Evolutionary conservation across 306 rosid genomes (phyloP).

Genomic region (Morella rubra): DNA sequence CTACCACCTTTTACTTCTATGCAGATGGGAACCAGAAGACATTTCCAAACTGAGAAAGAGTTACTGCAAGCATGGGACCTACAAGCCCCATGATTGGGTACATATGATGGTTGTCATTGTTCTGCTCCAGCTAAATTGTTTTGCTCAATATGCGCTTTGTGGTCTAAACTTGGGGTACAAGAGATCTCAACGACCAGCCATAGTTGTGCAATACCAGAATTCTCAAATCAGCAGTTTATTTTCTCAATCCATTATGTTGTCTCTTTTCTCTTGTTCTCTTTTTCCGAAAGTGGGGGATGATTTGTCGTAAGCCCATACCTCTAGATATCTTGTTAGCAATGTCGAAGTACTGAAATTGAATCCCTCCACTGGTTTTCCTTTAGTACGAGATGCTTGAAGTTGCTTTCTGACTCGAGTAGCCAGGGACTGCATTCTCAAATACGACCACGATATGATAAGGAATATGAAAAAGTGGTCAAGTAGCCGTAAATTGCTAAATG

Average conservation of each 20-base stretch:
- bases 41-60: constrained; percentile 58
- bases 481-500: neutral
- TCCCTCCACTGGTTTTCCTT: constrained; percentile 70
- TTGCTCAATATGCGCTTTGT: constrained; percentile 90
- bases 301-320: constrained; percentile 42
- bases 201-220: constrained; percentile 27
- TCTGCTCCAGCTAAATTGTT: constrained; percentile 81
- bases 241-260: neutral
- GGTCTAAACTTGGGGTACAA: constrained; percentile 76
- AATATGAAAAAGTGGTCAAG: neutral
- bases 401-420: constrained; percentile 93
- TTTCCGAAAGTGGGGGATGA: neutral
- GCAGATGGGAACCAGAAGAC: constrained; percentile 75
- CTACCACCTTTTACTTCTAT: constrained; percentile 78
- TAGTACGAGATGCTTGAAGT: constrained; percentile 67
- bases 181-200: constrained; percentile 76
- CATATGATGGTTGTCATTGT: constrained; percentile 90
- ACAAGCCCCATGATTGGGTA: constrained; percentile 88
- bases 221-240: neutral
- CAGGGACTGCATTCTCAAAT: constrained; percentile 60
- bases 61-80: constrained; percentile 85
- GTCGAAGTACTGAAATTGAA: constrained; percentile 73
- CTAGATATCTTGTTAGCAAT: constrained; percentile 64
- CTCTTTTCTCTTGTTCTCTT: neutral
- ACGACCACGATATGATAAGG: constrained; percentile 1